Base-by-base conservation (phyloP, 139 green algal genomes). In the Trebouxia sp. region DNA sequence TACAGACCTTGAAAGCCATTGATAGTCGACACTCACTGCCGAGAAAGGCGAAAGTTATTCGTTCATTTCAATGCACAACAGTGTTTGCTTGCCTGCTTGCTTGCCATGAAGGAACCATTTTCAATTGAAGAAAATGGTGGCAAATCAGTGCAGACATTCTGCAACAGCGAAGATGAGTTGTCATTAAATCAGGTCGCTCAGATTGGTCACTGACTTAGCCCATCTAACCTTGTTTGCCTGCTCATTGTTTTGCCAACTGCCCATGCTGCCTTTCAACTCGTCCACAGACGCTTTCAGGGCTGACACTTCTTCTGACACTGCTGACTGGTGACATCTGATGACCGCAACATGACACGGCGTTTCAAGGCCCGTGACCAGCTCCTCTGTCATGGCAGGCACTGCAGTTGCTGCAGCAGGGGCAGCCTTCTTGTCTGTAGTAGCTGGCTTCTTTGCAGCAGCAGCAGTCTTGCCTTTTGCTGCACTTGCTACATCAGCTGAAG, bases 381-480 rank as follows among this genome's bases (percentile, higher is more conserved):
- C 32, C 12, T 72, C 62, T 12, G 62, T 45, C 62, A 72, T 72
- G 12, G 32, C 2, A 35, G 55, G 24, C 15, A 26, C 7, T 24
- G 28, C 9, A 26, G 30, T 30, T 5, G 24, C 30, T 38, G 58
- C 11, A 38, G 58, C 28, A 30, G 58, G 32, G 28, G 62, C 1
- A 26, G 62, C 12, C 32, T 39, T 72, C 62, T 45, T 72, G 32
- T 72, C 62, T 45, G 62, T 14, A 72, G 14, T 30, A 9, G 32
- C 35, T 72, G 62, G 62, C 62, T 72, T 72, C 35, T 72, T 72
- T 15, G 62, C 62, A 42, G 35, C 62, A 72, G 62, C 15, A 30
- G 62, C 11, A 12, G 62, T 5, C 15, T 45, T 72, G 62, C 62
- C 35, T 45, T 72, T 72, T 14, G 9, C 5, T 5, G n/a, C 32